Evolutionary conservation across 139 green algal genomes (phyloP).

Genomic region (Pseudopediastrum boryanum): DNA sequence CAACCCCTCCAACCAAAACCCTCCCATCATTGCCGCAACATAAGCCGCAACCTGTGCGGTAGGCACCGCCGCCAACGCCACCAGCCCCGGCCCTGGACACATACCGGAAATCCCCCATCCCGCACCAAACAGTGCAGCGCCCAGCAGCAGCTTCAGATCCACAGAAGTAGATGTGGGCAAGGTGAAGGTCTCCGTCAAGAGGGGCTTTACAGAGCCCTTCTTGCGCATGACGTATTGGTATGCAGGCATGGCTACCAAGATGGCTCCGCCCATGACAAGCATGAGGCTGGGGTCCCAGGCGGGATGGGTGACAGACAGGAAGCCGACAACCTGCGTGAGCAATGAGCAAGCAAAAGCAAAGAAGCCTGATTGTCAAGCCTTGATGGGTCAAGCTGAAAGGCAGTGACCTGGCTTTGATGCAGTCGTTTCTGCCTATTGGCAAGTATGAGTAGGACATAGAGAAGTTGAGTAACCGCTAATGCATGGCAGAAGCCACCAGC

Average conservation of each 20-base stretch:
- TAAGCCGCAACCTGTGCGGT: conserved; percentile 37
- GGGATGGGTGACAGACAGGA: conserved; percentile 40
- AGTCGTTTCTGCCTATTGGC: too few relatives aligned
- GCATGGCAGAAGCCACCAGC: too few relatives aligned
- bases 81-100: conserved; percentile 78
- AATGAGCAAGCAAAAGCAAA: too few relatives aligned
- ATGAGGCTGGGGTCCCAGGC: conserved; percentile 69
- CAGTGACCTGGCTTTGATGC: too few relatives aligned
- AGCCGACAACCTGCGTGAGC: conserved; percentile 41
- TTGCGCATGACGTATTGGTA: conserved; percentile 38
- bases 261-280: conserved; percentile 81
- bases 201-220: conserved; percentile 1
- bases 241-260: conserved; percentile 60
- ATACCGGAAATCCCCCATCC: conserved; percentile 81
- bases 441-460: too few relatives aligned
- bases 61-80: conserved; percentile 43
- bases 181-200: conserved; percentile 1
- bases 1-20: conserved; percentile 28
- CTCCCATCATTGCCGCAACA: conserved; percentile 39
- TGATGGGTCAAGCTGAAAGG: too few relatives aligned
- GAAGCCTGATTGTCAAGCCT: too few relatives aligned
- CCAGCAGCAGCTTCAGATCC: conserved; percentile 66
- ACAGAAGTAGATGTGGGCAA: conserved; percentile 60
- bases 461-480: too few relatives aligned
- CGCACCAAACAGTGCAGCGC: conserved; percentile 75